Evolutionary conservation across 106 monocot species (phyloP), one percentile per base, ranked within the genome.

Genomic region (Acorus gramineus): DNA sequence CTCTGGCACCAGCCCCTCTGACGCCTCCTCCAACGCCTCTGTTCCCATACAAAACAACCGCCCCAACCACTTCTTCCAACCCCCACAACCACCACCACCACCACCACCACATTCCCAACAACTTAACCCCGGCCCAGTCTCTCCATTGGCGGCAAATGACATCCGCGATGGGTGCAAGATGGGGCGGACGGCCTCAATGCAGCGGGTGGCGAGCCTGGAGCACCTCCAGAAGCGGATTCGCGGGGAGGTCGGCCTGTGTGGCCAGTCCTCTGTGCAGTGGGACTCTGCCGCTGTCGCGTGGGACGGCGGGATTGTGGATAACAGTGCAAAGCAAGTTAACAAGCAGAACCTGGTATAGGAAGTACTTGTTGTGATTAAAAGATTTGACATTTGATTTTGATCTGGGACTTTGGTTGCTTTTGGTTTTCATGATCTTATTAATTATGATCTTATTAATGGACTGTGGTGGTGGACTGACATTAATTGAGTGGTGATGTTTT

Each of bases 121-220:
- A 54, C 63, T 66, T 11, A 70, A 67, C 11, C 7, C 44, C 7
- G 4, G 53, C 67, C 55, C 61, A 12, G 28, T 56, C 0, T 8
- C 42, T 8, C 11, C 70, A 3, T 63, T 44, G 8, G 12, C 44
- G 0, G 61, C 65, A 4, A 42, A 47, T 12, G 71, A 50, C 47
- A 42, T 63, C 49, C 60, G 13, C 6, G 43, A 46, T 44, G 42
- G 14, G 4, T 53, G 44, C 46, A 76, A 69, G 72, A 81, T 71
- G 69, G 66, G 46, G 1, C 65, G 61, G 49, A 50, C 59, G 47
- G 48, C 50, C 4, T 79, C 82, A 2, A 42, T 73, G 73, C 65
- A 77, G 10, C 66, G 73, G 6, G 79, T 74, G 4, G 79, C 73
- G 4, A 82, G 79, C 70, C 52, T 82, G 63, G 82, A 82, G 60